phyloP scores from a whole-genome alignment of 176 grass and related monocot species.

The Musa beccarii region DNA sequence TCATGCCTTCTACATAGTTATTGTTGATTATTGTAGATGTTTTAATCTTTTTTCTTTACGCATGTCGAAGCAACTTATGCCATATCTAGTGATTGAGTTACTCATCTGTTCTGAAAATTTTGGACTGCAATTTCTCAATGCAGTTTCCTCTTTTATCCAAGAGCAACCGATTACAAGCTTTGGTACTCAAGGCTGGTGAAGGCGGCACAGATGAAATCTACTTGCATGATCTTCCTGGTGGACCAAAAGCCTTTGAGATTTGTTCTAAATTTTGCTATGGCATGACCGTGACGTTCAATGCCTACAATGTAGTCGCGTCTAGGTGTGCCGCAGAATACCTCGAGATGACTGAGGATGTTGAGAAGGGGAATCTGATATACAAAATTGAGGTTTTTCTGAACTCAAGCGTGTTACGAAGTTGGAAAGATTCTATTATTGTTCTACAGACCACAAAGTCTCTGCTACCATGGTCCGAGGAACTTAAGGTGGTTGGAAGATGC shows the following conservation, averaged over 20 bases:
- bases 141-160: constrained; percentile 97
- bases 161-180: constrained; percentile 65
- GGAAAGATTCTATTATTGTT: constrained; percentile 97
- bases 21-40: too few relatives aligned
- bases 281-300: constrained; percentile 80
- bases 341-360: constrained; percentile 87
- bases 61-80: not conserved
- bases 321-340: constrained; percentile 83
- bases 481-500: constrained; percentile 80
- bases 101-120: constrained; percentile 1
- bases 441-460: constrained; percentile 67
- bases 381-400: constrained; percentile 97
- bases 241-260: constrained; percentile 67
- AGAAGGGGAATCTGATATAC: constrained; percentile 93
- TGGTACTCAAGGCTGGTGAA: constrained; percentile 51
- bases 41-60: not conserved
- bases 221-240: constrained; percentile 65
- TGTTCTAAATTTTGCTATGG: constrained; percentile 98
- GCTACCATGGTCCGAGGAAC: constrained; percentile 70
- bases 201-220: constrained; percentile 55
- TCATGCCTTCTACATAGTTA: not conserved
- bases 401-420: constrained; percentile 73
- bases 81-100: not conserved
- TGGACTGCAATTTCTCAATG: constrained; percentile 20
- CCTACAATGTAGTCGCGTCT: constrained; percentile 75